Evolutionary conservation across 306 rosid genomes (phyloP).

Genomic region (Pterocarpus macrocarpus): DNA sequence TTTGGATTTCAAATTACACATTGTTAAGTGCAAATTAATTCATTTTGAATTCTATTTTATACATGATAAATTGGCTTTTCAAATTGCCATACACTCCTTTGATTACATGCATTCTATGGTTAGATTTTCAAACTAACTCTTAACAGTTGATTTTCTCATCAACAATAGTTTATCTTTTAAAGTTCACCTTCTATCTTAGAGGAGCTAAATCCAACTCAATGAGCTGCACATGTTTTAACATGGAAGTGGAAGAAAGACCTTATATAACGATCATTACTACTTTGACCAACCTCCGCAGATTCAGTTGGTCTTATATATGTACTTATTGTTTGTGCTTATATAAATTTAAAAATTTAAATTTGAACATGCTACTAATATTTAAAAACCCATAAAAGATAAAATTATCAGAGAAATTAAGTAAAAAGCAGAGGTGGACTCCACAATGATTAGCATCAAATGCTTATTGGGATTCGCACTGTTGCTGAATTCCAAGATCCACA

Average conservation of each 20-base stretch:
- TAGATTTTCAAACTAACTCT: neutral
- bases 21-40: no score
- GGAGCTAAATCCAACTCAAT: neutral
- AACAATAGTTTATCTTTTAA: no score
- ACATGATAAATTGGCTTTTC: no score
- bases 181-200: no score
- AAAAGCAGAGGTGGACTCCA: slow-evolving; percentile 87
- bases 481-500: slow-evolving; percentile 90
- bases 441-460: slow-evolving; percentile 99
- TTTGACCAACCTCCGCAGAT: slow-evolving; percentile 33
- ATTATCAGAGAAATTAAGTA: neutral
- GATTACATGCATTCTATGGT: neutral
- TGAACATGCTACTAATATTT: neutral
- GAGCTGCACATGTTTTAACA: slow-evolving; percentile 30
- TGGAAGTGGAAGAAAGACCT: slow-evolving; percentile 43
- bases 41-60: no score
- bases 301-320: slow-evolving; percentile 6
- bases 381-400: slow-evolving; percentile 6
- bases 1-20: no score
- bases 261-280: neutral
- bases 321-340: slow-evolving; percentile 33
- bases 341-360: neutral
- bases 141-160: no score
- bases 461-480: slow-evolving; percentile 99
- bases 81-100: neutral